Evolutionary conservation across 1,284 basidiomycete genomes (phyloP), one percentile per base, ranked within the genome.

Genomic region (Boletellus deceptivus): DNA sequence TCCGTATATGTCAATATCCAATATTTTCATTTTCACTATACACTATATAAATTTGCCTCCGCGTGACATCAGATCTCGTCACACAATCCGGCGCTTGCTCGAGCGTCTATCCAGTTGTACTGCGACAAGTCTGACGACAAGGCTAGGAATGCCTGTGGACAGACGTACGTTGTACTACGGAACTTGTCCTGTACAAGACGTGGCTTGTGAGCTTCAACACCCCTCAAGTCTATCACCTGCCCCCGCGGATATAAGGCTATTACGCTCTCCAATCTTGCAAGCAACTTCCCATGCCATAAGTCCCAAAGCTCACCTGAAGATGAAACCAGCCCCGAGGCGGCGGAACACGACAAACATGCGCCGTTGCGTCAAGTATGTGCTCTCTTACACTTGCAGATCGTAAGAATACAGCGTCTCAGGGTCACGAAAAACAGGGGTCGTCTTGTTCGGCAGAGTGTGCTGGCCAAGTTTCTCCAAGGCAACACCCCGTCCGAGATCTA

Each of bases 111-210:
- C n/a, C n/a, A 18, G 24, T 4, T 31, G 24, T 18, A 62, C 54
- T 17, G 65, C 67, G 31, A 67, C 62, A 40, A 25, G 24, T 25
- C 24, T 25, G 6, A 7, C 24, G 24, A 25, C 24, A 25, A 25
- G 7, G 24, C 24, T 24, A 24, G 24, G 24, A n/a, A n/a, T n/a
- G n/a, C 20, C 20, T 20, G 20, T 4, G 4, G 20, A 20, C 20
- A 20, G 20, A 20, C 20, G 20, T 4, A 4, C 20, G 4, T 20
- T 4, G 20, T 20, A 20, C 20, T 20, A 25, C 24, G 24, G 24
- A 25, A 25, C 24, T 36, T 13, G 17, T 18, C 10, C 17, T 16
- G 7, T 31, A 34, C 17, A 6, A 13, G 25, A 39, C 14, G 6
- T 10, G 13, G 11, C 62, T 53, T 43, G 63, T 62, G 39, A 7